Base-by-base conservation (phyloP, 331 rosid genomes). In the Spiraea crenata region DNA sequence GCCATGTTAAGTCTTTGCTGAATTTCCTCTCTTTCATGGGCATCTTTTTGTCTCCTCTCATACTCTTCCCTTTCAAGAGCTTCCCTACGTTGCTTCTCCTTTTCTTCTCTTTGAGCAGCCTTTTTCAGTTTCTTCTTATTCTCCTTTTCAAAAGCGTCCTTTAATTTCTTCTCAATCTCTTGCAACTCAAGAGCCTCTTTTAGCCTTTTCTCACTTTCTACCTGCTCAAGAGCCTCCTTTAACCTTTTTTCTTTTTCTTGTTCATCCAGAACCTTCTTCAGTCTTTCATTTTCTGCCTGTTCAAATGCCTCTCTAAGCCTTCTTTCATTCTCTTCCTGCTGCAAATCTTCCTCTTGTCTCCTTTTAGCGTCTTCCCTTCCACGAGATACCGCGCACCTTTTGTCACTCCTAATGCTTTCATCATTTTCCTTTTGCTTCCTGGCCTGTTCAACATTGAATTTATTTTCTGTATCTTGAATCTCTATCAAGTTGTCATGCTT, bases 371-470 rank as follows among this genome's bases (percentile, higher is more conserved):
- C 86, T 78, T 76, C 79, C 60, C 52, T 60, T 60, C 69, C 79
- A 46, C 72, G 65, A 60, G 79, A 55, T 34, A 66, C 86, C 79
- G 77, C 20, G n/a, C 59, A 74, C 71, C 19, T 80, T 72, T 77
- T 78, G 69, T 78, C 79, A 73, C 63, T 77, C 70, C 78, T 79
- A 51, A 71, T 59, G 70, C 59, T 42, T 67, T 80, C 79, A 66
- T 70, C 82, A 64, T 67, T 73, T 41, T 64, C 82, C 70, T 76
- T 76, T 77, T 74, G 74, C 52, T 77, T 74, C 78, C 54, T 57
- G 68, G 74, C 68, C 75, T 77, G 79, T 72, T 81, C 85, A 77
- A 67, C 81, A 65, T 79, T 83, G 56, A 62, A 75, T 57, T 65
- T 74, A 58, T 57, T 58, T 57, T 74, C 90, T 75, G 56, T 73